A percentile compares a stretch with the other conserved stretches of the same genome.
phyloP scores from a whole-genome alignment of 495 filamentous ascomycete genomes.

The Podospora pseudopauciseta region DNA sequence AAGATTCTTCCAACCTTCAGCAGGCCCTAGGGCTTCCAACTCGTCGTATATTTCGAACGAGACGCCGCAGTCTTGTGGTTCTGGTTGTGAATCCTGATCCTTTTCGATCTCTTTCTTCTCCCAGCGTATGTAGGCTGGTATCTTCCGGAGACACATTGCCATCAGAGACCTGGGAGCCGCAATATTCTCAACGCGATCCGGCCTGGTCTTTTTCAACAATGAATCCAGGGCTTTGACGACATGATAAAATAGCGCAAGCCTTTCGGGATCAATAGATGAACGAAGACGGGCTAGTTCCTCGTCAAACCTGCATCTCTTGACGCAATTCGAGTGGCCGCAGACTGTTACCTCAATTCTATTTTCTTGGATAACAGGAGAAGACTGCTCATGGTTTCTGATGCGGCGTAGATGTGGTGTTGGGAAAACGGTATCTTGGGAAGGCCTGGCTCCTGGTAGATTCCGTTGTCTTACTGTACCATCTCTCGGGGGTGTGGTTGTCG shows the following conservation, averaged over 20 bases:
- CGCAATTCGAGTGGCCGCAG: conserved; percentile 8
- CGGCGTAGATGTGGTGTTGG: conserved; percentile 31
- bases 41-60: conserved; percentile 60
- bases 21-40: conserved; percentile 57
- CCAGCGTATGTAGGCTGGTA: conserved; percentile 60
- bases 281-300: conserved; percentile 19
- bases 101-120: conserved; percentile 49
- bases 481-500: conserved; percentile 20
- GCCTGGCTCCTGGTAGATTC: conserved; percentile 13
- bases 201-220: conserved; percentile 44
- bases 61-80: conserved; percentile 35
- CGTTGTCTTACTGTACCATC: conserved; percentile 10
- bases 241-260: conserved; percentile 23
- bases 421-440: conserved; percentile 21
- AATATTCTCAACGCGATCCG: conserved; percentile 8
- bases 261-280: conserved; percentile 3
- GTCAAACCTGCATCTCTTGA: conserved; percentile 22
- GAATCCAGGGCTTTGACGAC: conserved; percentile 48
- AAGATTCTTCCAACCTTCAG: conserved; percentile 63
- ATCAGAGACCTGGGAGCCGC: conserved; percentile 49
- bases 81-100: conserved; percentile 46
- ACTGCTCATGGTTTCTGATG: conserved; percentile 22
- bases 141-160: conserved; percentile 59
- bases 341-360: conserved; percentile 5
- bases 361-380: conserved; percentile 15